A percentile compares a stretch with the other conserved stretches of the same genome.
Evolutionary conservation across 2,329 filamentous ascomycete species (phyloP).

Genomic region (Domatiomyces catenatus): DNA sequence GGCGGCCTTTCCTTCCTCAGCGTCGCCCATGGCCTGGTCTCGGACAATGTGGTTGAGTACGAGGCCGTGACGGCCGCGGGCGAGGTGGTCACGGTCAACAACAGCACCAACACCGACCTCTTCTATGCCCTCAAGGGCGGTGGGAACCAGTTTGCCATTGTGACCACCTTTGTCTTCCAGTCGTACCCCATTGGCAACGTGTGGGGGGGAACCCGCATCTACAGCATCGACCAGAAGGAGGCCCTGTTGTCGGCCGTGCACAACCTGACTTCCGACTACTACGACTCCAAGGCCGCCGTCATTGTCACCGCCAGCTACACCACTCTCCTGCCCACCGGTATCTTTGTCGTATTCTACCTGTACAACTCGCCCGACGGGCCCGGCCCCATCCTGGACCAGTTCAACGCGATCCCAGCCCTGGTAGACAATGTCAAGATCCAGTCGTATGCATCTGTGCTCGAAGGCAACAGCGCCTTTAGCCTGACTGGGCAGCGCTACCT

Average conservation of each 20-base stretch:
- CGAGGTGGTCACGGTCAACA: conserved; percentile 22
- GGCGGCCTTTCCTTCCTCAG: conserved; percentile 15
- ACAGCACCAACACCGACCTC: conserved; percentile 21
- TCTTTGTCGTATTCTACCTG: not conserved
- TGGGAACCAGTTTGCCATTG: conserved; percentile 25
- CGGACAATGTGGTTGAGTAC: conserved; percentile 16
- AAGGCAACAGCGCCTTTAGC: not conserved
- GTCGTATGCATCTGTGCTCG: not conserved
- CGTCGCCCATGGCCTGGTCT: conserved; percentile 12
- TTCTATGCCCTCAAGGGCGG: conserved; percentile 29
- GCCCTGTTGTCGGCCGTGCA: conserved; percentile 22
- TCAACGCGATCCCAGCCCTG: conserved; percentile 3
- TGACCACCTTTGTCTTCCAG: conserved; percentile 26
- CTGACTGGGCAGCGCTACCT: not conserved
- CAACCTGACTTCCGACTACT: conserved; percentile 19
- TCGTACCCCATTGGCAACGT: conserved; percentile 7
- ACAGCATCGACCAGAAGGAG: conserved; percentile 16
- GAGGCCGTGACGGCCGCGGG: conserved; percentile 16
- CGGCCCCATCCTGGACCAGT: not conserved
- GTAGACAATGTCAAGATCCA: not conserved
- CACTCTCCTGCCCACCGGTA: too few relatives aligned
- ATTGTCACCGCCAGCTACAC: not conserved
- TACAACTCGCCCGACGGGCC: not conserved
- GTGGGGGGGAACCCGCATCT: conserved; percentile 9
- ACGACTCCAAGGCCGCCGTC: conserved; percentile 16